These are phyloP conservation scores for Agrocybe praecox DNA, from an alignment of 768 basidiomycete genomes.

Conservation along the genomic window DNA sequence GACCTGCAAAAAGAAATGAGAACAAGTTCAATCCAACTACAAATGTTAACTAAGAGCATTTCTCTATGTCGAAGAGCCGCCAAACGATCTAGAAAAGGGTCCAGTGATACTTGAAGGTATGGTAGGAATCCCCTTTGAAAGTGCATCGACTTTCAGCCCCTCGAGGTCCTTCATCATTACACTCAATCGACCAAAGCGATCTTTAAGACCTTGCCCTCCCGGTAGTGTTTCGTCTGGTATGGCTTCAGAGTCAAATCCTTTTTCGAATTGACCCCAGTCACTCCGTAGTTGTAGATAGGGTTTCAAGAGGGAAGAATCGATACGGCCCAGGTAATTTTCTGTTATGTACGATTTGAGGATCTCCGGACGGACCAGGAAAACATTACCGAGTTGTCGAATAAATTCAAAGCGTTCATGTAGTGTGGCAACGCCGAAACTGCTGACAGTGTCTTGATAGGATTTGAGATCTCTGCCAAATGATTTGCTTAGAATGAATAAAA, in stretches of 20 bases:
- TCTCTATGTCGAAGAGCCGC: slow-evolving; percentile 22
- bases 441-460: slow-evolving; percentile 90
- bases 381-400: slow-evolving; percentile 94
- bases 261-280: slow-evolving; percentile 89
- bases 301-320: slow-evolving; percentile 82
- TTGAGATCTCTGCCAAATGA: slow-evolving; percentile 78
- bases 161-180: slow-evolving; percentile 90
- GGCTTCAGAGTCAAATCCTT: slow-evolving; percentile 65
- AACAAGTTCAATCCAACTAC: background rate
- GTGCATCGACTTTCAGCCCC: slow-evolving; percentile 62
- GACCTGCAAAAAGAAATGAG: background rate
- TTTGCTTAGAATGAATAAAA: background rate
- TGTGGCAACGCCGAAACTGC: slow-evolving; percentile 79
- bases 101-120: slow-evolving; percentile 54
- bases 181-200: slow-evolving; percentile 74
- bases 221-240: slow-evolving; percentile 37
- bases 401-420: slow-evolving; percentile 97
- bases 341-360: slow-evolving; percentile 95
- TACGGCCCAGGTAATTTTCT: slow-evolving; percentile 90
- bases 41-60: slow-evolving; percentile 4
- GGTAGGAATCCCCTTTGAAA: slow-evolving; percentile 60
- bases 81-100: slow-evolving; percentile 55
- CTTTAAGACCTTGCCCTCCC: slow-evolving; percentile 49
- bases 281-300: slow-evolving; percentile 91
- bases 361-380: slow-evolving; percentile 95